Base-by-base conservation (phyloP, 2,329 filamentous ascomycete species). In the Colletotrichum tofieldiae region DNA sequence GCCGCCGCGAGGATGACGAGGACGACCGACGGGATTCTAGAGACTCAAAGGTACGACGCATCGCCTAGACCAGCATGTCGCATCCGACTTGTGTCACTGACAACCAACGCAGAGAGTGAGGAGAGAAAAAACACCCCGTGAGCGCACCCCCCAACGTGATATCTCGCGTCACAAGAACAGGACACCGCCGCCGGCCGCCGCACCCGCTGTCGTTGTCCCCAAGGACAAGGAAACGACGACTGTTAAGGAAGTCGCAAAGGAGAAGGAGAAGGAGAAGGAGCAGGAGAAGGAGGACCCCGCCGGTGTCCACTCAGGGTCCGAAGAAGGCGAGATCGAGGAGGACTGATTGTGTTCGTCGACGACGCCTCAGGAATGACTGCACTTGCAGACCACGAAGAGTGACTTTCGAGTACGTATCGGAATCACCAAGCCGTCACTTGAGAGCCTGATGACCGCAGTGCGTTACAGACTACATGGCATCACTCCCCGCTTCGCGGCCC, bases 301-400 rank as follows among this genome's bases (percentile, higher is more conserved):
- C 59, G 89, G 87, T 67, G 86, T 95, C 67, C 92, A 93, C 78
- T 96, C 93, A 71, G 96, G 96, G 65, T 98, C 95, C 79, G 96
- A 99, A 84, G 96, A 99, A 83, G 96, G 96, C 64, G 96, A 99
- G 85, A 98, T 99, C 77, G 96, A 98, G 83, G 95, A 98, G 86
- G 89, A 91, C 76, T 90, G 84, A 79, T 54, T 61, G 29, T n/a
- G 32, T 32, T 37, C 20, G 20, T 20, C 47, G 39, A 58, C 11
- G 20, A 32, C 12, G n/a, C 37, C 23, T 49, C 20, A 52, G 32
- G 26, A 45, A 23, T 26, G 26, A 6, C 8, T 59, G 43, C 54
- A 39, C 12, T 56, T 23, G 16, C 45, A 39, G 41, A 54, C 45
- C 58, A 16, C 39, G 26, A 45, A 52, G 41, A 62, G 65, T 69